These are phyloP conservation scores for Phaeosphaeriaceae sp. DNA, from an alignment of 2,329 filamentous ascomycete species.

Conservation along the genomic window DNA sequence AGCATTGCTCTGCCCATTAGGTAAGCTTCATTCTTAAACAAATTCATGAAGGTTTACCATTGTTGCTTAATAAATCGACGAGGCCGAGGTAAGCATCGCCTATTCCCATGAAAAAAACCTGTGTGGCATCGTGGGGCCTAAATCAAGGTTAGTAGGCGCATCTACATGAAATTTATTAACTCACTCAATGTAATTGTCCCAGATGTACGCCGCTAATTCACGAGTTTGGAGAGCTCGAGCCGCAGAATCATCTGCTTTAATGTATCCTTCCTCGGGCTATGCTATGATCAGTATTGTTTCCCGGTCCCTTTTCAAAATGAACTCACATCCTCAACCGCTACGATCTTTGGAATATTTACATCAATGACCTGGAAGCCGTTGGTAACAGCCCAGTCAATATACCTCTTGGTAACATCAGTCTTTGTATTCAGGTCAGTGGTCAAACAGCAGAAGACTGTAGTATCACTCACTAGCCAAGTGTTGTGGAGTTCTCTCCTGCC, in stretches of 20 bases:
- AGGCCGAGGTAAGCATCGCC: conserved; percentile 89
- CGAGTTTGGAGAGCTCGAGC: conserved; percentile 58
- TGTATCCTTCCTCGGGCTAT: conserved; percentile 34
- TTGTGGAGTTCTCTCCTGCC: conserved; percentile 82
- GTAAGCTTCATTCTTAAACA: neutral
- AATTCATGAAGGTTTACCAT: conserved; percentile 60
- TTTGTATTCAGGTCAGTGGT: conserved; percentile 57
- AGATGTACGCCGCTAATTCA: conserved; percentile 83
- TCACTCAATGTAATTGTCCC: conserved; percentile 94
- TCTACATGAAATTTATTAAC: conserved; percentile 14
- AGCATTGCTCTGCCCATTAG: conserved; percentile 59
- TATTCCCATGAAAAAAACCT: conserved; percentile 85
- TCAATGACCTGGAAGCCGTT: conserved; percentile 86
- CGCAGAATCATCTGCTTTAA: conserved; percentile 57
- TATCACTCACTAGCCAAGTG: conserved; percentile 77
- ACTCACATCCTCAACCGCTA: conserved; percentile 68
- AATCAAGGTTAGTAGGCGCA: conserved; percentile 10
- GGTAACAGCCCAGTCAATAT: conserved; percentile 82
- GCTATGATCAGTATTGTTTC: conserved; percentile 6
- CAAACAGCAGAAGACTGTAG: conserved; percentile 37
- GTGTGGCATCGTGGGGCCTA: conserved; percentile 65
- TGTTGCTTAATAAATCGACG: conserved; percentile 77
- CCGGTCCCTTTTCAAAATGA: neutral
- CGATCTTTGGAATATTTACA: conserved; percentile 83
- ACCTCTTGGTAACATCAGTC: conserved; percentile 81